A percentile compares a stretch with the other conserved stretches of the same genome.
Conservation (phyloP, 345 rosid genomes). For the Turritis glabra region DNA sequence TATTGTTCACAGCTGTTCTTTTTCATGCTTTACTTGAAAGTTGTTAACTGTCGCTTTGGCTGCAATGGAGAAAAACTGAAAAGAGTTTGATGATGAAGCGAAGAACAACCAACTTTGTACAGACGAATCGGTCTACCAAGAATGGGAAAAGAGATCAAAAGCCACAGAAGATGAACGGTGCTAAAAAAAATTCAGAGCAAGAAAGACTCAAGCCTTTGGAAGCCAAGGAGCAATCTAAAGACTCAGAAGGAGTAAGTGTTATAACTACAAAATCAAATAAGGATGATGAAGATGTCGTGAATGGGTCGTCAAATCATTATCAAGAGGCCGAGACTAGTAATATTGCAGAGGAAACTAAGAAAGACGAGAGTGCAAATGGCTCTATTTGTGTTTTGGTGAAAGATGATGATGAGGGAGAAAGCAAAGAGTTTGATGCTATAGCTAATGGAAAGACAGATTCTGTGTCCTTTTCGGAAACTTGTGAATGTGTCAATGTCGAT, state of each 20-base stretch:
- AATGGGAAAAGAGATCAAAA: conserved; percentile 53
- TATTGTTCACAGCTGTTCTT: conserved; percentile 10
- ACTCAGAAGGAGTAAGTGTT: conserved; percentile 32
- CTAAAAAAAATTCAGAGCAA: conserved; percentile 45
- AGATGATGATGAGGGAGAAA: conserved; percentile 42
- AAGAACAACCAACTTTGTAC: conserved; percentile 47
- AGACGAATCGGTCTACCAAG: conserved; percentile 49
- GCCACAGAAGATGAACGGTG: conserved; percentile 42
- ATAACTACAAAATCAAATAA: conserved; percentile 46
- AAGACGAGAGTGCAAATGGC: conserved; percentile 52
- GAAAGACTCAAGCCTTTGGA: conserved; percentile 44
- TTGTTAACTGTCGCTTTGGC: conserved; percentile 17
- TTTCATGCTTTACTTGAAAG: not conserved
- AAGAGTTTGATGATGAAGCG: conserved; percentile 53
- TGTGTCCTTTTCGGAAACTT: not conserved
- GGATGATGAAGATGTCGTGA: conserved; percentile 48
- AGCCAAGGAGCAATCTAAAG: conserved; percentile 43
- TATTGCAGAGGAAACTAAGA: conserved; percentile 31
- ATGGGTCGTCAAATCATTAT: conserved; percentile 40
- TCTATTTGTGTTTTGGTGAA: not conserved
- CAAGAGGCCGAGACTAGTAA: conserved; percentile 58
- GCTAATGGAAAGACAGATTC: conserved; percentile 4
- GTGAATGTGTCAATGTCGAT: conserved; percentile 23
- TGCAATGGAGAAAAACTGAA: conserved; percentile 28
- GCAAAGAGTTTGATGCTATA: not conserved